phyloP scores from a whole-genome alignment of 78 protist species.

The Chrysochromulina parva region DNA sequence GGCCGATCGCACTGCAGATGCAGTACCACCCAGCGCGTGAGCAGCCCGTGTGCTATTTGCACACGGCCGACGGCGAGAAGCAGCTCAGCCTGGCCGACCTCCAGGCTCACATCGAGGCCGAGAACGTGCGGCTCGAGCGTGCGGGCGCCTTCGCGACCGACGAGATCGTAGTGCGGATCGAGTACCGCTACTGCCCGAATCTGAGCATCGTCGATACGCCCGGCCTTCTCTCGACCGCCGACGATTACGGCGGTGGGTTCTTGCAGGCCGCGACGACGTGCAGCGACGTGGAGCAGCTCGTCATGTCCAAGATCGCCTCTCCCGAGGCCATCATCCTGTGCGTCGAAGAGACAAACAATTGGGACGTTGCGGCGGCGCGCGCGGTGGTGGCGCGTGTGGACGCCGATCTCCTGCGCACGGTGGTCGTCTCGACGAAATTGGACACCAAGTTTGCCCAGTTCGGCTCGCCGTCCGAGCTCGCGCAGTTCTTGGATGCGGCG shows the following conservation, averaged over 20 bases:
- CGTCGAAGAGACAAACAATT: not conserved
- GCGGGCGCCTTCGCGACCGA: not conserved
- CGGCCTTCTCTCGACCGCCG: not conserved
- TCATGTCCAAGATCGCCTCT: not conserved
- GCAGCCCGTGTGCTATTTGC: not conserved
- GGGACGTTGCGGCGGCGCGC: not conserved
- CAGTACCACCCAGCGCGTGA: not conserved
- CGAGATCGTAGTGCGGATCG: not conserved
- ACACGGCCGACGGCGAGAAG: not conserved
- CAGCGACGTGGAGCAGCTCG: not conserved
- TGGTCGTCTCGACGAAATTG: not conserved
- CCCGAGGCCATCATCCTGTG: not conserved
- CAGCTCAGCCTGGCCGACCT: not conserved
- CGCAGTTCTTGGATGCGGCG: not conserved
- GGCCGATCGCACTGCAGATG: conserved; percentile 18
- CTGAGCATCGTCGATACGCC: conserved; percentile 25
- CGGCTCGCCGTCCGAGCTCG: not conserved
- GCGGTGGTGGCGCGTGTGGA: not conserved
- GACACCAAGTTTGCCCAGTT: conserved; percentile 10
- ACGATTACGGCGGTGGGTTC: too few species aligned
- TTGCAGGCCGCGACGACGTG: too few species aligned
- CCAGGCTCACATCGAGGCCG: conserved; percentile 3
- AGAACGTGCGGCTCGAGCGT: not conserved
- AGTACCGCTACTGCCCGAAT: conserved; percentile 8
- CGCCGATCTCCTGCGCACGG: not conserved